phyloP scores from a whole-genome alignment of 2,329 filamentous ascomycete species.

The Eutypa lata region DNA sequence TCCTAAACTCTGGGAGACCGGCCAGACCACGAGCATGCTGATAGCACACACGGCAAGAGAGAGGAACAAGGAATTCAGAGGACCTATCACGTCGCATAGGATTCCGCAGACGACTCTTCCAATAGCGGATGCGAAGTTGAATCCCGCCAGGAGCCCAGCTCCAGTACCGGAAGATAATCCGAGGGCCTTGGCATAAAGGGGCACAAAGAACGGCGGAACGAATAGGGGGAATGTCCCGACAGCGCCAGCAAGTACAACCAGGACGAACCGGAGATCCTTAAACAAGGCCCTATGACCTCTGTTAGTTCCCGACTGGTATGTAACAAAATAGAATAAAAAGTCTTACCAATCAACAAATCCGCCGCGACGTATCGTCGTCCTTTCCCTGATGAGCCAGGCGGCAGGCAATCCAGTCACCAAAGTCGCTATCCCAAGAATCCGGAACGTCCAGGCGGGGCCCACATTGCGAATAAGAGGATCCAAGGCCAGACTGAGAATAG shows the following conservation, averaged over 20 bases:
- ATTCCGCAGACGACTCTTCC: conserved; percentile 54
- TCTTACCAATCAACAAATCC: conserved; percentile 49
- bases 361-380: conserved; percentile 33
- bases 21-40: conserved; percentile 61
- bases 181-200: conserved; percentile 55
- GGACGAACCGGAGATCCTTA: conserved; percentile 45
- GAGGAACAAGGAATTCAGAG: conserved; percentile 52
- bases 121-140: conserved; percentile 58
- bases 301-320: too few species aligned
- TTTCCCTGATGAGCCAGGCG: conserved; percentile 50
- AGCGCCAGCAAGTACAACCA: conserved; percentile 51
- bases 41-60: conserved; percentile 50
- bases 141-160: conserved; percentile 57
- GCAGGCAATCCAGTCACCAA: conserved; percentile 53
- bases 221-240: conserved; percentile 59
- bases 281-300: not conserved
- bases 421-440: conserved; percentile 49
- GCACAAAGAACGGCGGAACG: conserved; percentile 52
- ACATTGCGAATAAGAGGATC: conserved; percentile 36
- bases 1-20: conserved; percentile 50
- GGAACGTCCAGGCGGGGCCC: conserved; percentile 50
- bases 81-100: conserved; percentile 50
- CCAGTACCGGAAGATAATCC: conserved; percentile 50
- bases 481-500: conserved; percentile 40
- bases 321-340: too few species aligned